A percentile compares a stretch with the other conserved stretches of the same genome.
These are phyloP conservation scores for Lonicera japonica DNA, from an alignment of 129 eudicot genomes.

Conservation along the genomic window DNA sequence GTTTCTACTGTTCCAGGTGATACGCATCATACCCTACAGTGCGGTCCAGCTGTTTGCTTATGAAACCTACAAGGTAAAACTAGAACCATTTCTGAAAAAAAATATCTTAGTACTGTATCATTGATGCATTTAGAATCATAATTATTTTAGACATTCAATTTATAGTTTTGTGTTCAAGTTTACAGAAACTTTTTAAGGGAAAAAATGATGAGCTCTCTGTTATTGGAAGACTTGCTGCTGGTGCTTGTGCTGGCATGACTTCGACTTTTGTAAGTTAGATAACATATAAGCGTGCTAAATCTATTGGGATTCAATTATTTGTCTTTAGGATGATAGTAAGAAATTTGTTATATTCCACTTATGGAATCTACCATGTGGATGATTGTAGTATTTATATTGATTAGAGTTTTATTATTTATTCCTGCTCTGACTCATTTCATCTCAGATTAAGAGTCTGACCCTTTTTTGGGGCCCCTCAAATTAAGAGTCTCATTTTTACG, in stretches of 20 bases:
- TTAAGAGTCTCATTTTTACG: too few species aligned
- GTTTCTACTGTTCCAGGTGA: slow-evolving; percentile 42
- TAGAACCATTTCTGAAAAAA: slow-evolving; percentile 2
- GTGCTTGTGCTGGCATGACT: slow-evolving; percentile 99
- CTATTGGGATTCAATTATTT: neutral
- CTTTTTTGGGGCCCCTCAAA: too few species aligned
- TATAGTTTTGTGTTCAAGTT: neutral
- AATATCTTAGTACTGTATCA: neutral
- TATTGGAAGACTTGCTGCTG: slow-evolving; percentile 84
- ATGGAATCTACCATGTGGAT: neutral
- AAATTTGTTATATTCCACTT: neutral
- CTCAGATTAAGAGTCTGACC: too few species aligned
- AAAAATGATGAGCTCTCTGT: slow-evolving; percentile 71
- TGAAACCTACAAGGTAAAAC: slow-evolving; percentile 74
- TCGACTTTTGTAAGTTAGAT: slow-evolving; percentile 55
- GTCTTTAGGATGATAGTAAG: neutral
- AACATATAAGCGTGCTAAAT: neutral
- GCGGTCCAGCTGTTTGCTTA: slow-evolving; percentile 90
- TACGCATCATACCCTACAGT: slow-evolving; percentile 86
- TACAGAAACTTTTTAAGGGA: slow-evolving; percentile 69
- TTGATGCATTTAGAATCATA: slow-evolving; percentile 8
- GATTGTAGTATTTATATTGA: neutral
- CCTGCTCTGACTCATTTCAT: slow-evolving; percentile 1
- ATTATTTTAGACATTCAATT: neutral
- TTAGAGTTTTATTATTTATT: neutral